Percentiles rank a stretch among this genome's conserved stretches.
phyloP scores from a whole-genome alignment of 495 filamentous ascomycete species.

The Penicillium flavigenum region DNA sequence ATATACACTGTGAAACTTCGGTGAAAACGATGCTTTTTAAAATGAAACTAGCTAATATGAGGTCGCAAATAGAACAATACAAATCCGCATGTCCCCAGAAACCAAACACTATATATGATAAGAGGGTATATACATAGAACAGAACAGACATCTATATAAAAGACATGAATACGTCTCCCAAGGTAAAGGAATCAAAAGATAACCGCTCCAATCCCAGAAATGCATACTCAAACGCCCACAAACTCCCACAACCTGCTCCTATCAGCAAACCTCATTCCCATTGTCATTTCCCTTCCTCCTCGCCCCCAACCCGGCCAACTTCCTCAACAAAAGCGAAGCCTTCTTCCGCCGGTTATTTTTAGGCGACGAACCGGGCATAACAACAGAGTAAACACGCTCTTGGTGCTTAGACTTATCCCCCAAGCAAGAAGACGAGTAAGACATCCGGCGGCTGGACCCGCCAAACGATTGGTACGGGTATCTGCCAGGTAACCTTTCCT shows the following conservation, averaged over 20 bases:
- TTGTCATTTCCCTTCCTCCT: slow-evolving; percentile 11
- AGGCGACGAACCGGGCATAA: not conserved
- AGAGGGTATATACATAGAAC: slow-evolving; percentile 6
- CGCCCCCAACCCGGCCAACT: slow-evolving; percentile 25
- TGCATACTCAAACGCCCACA: not conserved
- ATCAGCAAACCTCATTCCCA: not conserved
- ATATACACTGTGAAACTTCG: not conserved
- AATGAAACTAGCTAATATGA: not conserved
- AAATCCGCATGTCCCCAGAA: too few species aligned
- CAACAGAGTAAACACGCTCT: slow-evolving; percentile 12
- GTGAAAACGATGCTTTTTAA: not conserved
- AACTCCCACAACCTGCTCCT: not conserved
- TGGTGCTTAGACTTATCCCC: slow-evolving; percentile 5
- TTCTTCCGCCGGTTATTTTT: slow-evolving; percentile 13
- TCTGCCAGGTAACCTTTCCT: not conserved
- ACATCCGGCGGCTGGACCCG: not conserved
- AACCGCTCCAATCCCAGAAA: not conserved
- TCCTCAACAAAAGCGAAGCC: slow-evolving; percentile 25
- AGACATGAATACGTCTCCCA: not conserved
- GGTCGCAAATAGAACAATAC: not conserved
- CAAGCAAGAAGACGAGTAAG: slow-evolving; percentile 3
- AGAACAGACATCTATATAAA: not conserved
- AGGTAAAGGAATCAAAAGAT: not conserved
- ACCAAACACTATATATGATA: not conserved
- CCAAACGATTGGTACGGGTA: slow-evolving; percentile 1